Conservation (phyloP, 768 basidiomycete species). For the Holtermannia corniformis region DNA sequence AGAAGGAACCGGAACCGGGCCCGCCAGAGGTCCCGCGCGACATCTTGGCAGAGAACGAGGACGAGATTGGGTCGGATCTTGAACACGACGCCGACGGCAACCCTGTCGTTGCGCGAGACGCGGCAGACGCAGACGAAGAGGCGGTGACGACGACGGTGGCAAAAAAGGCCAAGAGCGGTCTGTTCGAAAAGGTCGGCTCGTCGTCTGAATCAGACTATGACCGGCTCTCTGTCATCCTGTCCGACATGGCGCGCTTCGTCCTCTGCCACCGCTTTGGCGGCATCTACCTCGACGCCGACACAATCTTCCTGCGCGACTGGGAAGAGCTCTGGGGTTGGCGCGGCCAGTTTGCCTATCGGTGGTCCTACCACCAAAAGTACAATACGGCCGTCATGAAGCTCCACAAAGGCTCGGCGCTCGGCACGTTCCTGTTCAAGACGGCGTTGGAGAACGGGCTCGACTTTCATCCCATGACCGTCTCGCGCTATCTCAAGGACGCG, state of each 20-base stretch:
- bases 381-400: constrained; percentile 93
- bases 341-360: constrained; percentile 93
- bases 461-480: constrained; percentile 95
- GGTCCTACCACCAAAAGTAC: constrained; percentile 85
- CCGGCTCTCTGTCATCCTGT: constrained; percentile 80
- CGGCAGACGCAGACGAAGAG: constrained; percentile 24
- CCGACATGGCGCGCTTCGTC: constrained; percentile 94
- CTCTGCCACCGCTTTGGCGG: constrained; percentile 95
- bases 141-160: constrained; percentile 4
- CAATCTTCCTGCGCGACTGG: constrained; percentile 92
- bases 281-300: constrained; percentile 94
- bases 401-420: constrained; percentile 85
- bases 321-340: constrained; percentile 96
- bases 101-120: constrained; percentile 8
- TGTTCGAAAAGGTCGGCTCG: constrained; percentile 77
- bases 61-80: neutral
- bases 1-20: neutral
- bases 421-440: constrained; percentile 86
- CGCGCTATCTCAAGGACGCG: constrained; percentile 81
- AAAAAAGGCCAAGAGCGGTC: constrained; percentile 45
- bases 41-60: neutral
- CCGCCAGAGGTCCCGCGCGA: neutral
- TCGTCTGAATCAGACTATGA: constrained; percentile 82
- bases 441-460: constrained; percentile 83
- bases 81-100: constrained; percentile 8